Evolutionary conservation across 2,329 filamentous ascomycete genomes (phyloP).

Genomic region (Fusarium buharicum): DNA sequence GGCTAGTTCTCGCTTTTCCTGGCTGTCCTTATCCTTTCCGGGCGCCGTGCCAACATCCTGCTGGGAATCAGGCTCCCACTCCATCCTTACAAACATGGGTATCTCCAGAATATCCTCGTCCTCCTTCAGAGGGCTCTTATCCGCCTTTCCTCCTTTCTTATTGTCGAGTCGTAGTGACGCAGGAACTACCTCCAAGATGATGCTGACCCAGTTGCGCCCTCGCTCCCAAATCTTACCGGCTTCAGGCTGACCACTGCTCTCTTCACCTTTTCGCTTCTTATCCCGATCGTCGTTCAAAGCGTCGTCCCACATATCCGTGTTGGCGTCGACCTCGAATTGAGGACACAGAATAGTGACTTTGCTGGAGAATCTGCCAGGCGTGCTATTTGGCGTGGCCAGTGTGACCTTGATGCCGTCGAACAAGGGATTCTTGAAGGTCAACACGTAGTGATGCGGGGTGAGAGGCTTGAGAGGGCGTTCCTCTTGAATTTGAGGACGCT

Average conservation of each 20-base stretch:
- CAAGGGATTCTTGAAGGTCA: constrained; percentile 93
- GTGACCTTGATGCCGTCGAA: constrained; percentile 91
- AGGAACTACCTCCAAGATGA: constrained; percentile 89
- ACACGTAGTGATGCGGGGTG: constrained; percentile 77
- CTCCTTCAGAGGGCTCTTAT: constrained; percentile 61
- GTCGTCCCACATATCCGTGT: constrained; percentile 89
- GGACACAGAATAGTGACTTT: constrained; percentile 93
- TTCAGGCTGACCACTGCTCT: constrained; percentile 68
- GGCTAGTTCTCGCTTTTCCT: constrained; percentile 86
- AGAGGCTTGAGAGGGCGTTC: constrained; percentile 63
- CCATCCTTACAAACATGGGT: constrained; percentile 89
- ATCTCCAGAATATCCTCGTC: constrained; percentile 82
- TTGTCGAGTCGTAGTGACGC: constrained; percentile 60
- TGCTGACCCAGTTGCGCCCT: constrained; percentile 92
- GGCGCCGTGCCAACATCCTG: constrained; percentile 69
- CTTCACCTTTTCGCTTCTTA: constrained; percentile 55
- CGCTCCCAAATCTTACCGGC: constrained; percentile 97
- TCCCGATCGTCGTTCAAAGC: constrained; percentile 68
- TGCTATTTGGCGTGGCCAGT: constrained; percentile 83
- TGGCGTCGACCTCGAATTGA: constrained; percentile 92
- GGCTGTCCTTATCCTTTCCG: constrained; percentile 67
- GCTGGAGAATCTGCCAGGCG: constrained; percentile 79
- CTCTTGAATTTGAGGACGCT: constrained; percentile 46
- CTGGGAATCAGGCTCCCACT: constrained; percentile 82
- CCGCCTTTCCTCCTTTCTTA: constrained; percentile 49